Percentiles rank a stretch among this genome's conserved stretches.
These are phyloP conservation scores for Isatis lusitanica DNA, from an alignment of 441 rosid species.

Conservation along the genomic window DNA sequence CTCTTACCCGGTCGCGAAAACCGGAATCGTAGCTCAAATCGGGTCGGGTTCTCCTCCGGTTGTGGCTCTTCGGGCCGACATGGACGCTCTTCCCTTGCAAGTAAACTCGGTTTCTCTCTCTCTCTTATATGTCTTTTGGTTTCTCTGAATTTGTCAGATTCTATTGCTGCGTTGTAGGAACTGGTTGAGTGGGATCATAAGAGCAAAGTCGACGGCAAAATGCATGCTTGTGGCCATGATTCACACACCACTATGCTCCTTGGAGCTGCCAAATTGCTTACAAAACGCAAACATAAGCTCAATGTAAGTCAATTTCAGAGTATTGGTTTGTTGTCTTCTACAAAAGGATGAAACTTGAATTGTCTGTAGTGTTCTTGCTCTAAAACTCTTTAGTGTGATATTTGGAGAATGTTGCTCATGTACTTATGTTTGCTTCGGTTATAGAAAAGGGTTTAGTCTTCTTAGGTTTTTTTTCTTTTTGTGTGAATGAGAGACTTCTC, in stretches of 20 bases:
- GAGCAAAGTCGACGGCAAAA: constrained; percentile 70
- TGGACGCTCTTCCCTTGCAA: constrained; percentile 79
- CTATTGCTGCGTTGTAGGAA: constrained; percentile 57
- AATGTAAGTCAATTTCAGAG: constrained; percentile 37
- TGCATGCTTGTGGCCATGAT: constrained; percentile 90
- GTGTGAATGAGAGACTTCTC: not conserved
- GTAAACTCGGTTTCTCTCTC: constrained; percentile 27
- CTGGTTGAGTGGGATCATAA: constrained; percentile 80
- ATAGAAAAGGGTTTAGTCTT: no score
- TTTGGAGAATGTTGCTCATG: no score
- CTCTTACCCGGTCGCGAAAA: constrained; percentile 61
- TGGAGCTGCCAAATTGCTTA: constrained; percentile 87
- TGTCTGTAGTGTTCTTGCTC: not conserved
- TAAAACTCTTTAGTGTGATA: no score
- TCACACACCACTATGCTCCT: constrained; percentile 80
- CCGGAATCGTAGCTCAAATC: constrained; percentile 73
- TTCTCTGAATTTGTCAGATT: no score
- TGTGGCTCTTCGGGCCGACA: constrained; percentile 83
- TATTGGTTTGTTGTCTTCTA: not conserved
- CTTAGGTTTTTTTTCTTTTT: no score
- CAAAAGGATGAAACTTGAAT: not conserved
- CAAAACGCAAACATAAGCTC: constrained; percentile 55
- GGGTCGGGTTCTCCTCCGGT: constrained; percentile 66
- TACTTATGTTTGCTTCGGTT: no score
- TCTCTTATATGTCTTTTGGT: not conserved